Conservation (phyloP, 176 grass and related monocot genomes). For the Elymus sibiricus region DNA sequence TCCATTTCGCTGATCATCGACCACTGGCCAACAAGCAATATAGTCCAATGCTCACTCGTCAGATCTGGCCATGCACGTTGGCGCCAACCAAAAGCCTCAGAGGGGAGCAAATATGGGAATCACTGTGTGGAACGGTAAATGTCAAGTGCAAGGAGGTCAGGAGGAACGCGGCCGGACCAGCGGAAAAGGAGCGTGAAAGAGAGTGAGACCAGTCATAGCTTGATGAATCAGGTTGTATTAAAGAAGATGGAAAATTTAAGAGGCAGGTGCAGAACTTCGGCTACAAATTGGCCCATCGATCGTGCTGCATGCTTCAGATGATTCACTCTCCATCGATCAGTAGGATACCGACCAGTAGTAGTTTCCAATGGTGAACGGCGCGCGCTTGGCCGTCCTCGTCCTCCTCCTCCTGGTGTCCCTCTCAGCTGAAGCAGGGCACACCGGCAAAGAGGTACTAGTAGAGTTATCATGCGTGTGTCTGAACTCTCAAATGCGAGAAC, state of each 20-base stretch:
- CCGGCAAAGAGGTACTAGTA: slow-evolving; percentile 8
- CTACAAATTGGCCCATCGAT: slow-evolving; percentile 48
- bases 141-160: slow-evolving; percentile 4
- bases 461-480: slow-evolving; percentile 7
- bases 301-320: background rate
- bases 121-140: no score
- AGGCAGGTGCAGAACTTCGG: slow-evolving; percentile 3
- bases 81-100: background rate
- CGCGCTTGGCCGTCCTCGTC: slow-evolving; percentile 45
- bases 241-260: background rate
- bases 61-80: background rate
- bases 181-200: slow-evolving; percentile 26
- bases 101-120: background rate
- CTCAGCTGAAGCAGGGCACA: slow-evolving; percentile 26
- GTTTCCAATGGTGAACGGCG: slow-evolving; percentile 38
- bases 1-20: background rate
- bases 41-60: background rate
- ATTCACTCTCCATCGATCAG: background rate
- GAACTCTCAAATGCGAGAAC: background rate
- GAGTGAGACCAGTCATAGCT: background rate
- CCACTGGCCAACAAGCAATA: background rate
- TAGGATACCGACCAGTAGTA: background rate
- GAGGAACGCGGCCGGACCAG: slow-evolving; percentile 1
- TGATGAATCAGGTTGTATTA: slow-evolving; percentile 75
- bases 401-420: slow-evolving; percentile 48